Percentiles rank a stretch among this genome's conserved stretches.
Evolutionary conservation across 2,329 filamentous ascomycete species (phyloP).

Genomic region (Lecanosticta acicola): DNA sequence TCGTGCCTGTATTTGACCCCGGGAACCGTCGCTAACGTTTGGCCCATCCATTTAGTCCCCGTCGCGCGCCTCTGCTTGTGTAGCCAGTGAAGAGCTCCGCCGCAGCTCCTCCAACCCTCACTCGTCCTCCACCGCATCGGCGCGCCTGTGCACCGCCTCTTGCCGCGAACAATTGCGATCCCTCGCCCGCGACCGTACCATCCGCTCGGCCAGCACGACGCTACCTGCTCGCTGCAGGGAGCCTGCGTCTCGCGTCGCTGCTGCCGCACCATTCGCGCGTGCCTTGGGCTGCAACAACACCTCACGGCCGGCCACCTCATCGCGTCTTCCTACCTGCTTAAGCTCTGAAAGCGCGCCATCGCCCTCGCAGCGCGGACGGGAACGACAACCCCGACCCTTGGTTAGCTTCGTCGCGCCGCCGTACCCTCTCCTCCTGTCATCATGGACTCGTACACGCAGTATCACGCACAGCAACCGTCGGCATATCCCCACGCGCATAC

Average conservation of each 20-base stretch:
- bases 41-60: slow-evolving; percentile 20
- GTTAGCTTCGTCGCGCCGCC: slow-evolving; percentile 12
- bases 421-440: slow-evolving; percentile 23
- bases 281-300: slow-evolving; percentile 20
- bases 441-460: slow-evolving; percentile 46
- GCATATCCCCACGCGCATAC: slow-evolving; percentile 38
- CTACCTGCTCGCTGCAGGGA: not conserved
- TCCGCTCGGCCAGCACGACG: slow-evolving; percentile 2
- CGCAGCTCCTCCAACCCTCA: slow-evolving; percentile 10
- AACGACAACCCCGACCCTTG: slow-evolving; percentile 18
- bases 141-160: slow-evolving; percentile 15
- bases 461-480: slow-evolving; percentile 41
- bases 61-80: slow-evolving; percentile 15
- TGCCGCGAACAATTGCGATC: slow-evolving; percentile 5
- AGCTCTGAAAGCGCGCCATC: slow-evolving; percentile 10
- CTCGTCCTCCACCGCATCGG: slow-evolving; percentile 10
- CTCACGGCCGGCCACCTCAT: slow-evolving; percentile 16
- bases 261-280: slow-evolving; percentile 1
- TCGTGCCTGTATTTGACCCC: slow-evolving; percentile 15
- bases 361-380: slow-evolving; percentile 6
- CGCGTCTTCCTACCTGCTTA: slow-evolving; percentile 15
- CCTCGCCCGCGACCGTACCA: not conserved
- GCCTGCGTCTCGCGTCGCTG: not conserved
- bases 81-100: slow-evolving; percentile 19
- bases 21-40: slow-evolving; percentile 26